phyloP scores from a whole-genome alignment of 1,284 basidiomycete genomes.

The Leucoagaricus sp. region DNA sequence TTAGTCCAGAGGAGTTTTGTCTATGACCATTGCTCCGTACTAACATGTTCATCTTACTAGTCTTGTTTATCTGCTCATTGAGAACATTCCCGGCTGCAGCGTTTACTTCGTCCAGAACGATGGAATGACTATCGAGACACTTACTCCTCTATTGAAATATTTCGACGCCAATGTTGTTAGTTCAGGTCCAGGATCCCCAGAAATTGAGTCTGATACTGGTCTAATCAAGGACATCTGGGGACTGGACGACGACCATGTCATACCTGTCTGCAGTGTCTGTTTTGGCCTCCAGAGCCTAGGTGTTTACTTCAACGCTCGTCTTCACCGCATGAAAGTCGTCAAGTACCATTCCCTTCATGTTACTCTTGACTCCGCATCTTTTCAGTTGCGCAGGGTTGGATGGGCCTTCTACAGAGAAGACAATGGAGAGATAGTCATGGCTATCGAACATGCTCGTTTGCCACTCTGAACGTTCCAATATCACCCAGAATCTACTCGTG shows the following conservation, averaged over 20 bases:
- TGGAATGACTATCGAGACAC: constrained; percentile 47
- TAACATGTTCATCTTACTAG: constrained; percentile 31
- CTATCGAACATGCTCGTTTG: constrained; percentile 58
- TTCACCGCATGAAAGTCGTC: constrained; percentile 14
- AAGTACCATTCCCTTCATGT: constrained; percentile 78
- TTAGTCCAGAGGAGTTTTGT: too few species aligned
- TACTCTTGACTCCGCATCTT: constrained; percentile 62
- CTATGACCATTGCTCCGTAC: neutral
- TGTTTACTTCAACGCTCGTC: constrained; percentile 68
- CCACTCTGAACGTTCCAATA: constrained; percentile 97
- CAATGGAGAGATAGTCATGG: constrained; percentile 73
- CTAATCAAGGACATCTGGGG: constrained; percentile 69
- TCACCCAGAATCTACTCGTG: constrained; percentile 86
- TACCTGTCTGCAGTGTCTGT: constrained; percentile 89
- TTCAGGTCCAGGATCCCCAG: constrained; percentile 80
- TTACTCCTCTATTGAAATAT: constrained; percentile 52
- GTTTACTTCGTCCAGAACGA: constrained; percentile 78
- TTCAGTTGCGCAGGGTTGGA: too few species aligned
- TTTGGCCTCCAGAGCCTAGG: constrained; percentile 92
- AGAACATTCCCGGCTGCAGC: constrained; percentile 55
- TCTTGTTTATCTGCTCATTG: constrained; percentile 63
- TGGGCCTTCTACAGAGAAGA: constrained; percentile 69
- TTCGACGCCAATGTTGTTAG: constrained; percentile 76
- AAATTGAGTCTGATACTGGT: constrained; percentile 62
- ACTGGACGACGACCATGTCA: constrained; percentile 46